Evolutionary conservation across 768 basidiomycete species (phyloP).

Genomic region (Hydnomerulius pinastri): DNA sequence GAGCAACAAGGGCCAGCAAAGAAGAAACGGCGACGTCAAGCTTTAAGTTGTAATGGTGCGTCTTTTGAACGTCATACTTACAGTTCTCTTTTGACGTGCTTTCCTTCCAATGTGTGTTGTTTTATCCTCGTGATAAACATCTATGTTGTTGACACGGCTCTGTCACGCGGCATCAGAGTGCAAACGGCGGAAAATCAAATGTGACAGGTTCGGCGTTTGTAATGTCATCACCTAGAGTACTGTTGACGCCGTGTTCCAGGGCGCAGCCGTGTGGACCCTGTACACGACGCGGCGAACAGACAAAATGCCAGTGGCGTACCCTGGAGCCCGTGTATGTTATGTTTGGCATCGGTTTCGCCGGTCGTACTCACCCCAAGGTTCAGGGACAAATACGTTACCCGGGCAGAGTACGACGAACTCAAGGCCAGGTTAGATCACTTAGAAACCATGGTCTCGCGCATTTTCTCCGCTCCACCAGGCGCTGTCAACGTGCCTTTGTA

Average conservation of each 20-base stretch:
- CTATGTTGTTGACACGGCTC: conserved; percentile 5
- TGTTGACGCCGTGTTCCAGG: conserved; percentile 42
- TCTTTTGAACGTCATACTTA: conserved; percentile 21
- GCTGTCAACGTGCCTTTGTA: conserved; percentile 32
- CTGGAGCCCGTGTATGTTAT: conserved; percentile 74
- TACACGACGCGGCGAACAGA: conserved; percentile 75
- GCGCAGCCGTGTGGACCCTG: conserved; percentile 83
- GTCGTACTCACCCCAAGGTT: conserved; percentile 14
- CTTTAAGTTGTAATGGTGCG: conserved; percentile 83
- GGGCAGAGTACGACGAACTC: conserved; percentile 77
- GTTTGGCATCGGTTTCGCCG: not conserved
- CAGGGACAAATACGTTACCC: conserved; percentile 81
- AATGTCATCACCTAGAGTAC: conserved; percentile 3
- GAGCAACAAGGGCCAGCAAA: conserved; percentile 63
- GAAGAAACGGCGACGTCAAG: conserved; percentile 82
- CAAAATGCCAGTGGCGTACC: conserved; percentile 81
- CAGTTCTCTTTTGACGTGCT: conserved; percentile 18
- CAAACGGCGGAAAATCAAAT: conserved; percentile 86
- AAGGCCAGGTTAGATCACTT: conserved; percentile 64
- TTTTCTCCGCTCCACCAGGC: conserved; percentile 30
- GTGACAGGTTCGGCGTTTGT: conserved; percentile 63
- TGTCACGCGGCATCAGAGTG: conserved; percentile 54
- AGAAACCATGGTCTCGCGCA: conserved; percentile 51
- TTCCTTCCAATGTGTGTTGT: not conserved
- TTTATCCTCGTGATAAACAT: not conserved